Percentiles rank a stretch among this genome's conserved stretches.
Conservation (phyloP, 306 rosid species). For the Castanea crenata region DNA sequence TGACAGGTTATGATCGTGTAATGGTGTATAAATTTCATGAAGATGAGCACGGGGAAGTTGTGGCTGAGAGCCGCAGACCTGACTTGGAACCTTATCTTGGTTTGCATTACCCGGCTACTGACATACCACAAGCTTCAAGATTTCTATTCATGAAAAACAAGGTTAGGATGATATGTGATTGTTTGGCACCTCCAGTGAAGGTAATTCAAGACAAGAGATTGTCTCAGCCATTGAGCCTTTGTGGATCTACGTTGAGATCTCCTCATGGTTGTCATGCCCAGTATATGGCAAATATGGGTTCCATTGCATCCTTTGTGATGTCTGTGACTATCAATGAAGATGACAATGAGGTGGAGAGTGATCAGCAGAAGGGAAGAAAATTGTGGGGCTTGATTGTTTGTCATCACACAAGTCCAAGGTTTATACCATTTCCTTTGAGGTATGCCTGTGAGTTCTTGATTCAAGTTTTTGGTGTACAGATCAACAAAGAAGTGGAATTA, state of each 20-base stretch:
- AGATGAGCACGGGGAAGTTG: conserved; percentile 50
- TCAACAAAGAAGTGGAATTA: conserved; percentile 42
- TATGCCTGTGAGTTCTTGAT: conserved; percentile 53
- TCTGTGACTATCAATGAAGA: conserved; percentile 36
- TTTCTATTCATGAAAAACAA: conserved; percentile 48
- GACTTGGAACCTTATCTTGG: conserved; percentile 43
- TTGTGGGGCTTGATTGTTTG: conserved; percentile 50
- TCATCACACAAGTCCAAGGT: conserved; percentile 46
- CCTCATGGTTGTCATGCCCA: conserved; percentile 46
- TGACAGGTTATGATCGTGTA: conserved; percentile 42
- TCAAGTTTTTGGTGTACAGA: conserved; percentile 45
- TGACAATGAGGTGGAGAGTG: conserved; percentile 27
- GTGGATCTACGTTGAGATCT: conserved; percentile 41
- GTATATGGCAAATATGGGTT: conserved; percentile 47
- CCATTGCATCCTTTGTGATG: conserved; percentile 45
- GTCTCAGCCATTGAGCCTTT: conserved; percentile 38
- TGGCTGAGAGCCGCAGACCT: conserved; percentile 34
- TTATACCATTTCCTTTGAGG: conserved; percentile 46
- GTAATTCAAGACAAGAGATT: conserved; percentile 37
- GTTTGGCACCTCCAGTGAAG: conserved; percentile 44
- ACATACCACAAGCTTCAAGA: conserved; percentile 46
- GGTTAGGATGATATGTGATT: conserved; percentile 47
- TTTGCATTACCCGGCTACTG: conserved; percentile 49
- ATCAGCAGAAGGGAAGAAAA: conserved; percentile 39
- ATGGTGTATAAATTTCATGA: conserved; percentile 52